A percentile compares a stretch with the other conserved stretches of the same genome.
These are phyloP conservation scores for Achaetomium macrosporum DNA, from an alignment of 2,329 filamentous ascomycete genomes.

Conservation along the genomic window DNA sequence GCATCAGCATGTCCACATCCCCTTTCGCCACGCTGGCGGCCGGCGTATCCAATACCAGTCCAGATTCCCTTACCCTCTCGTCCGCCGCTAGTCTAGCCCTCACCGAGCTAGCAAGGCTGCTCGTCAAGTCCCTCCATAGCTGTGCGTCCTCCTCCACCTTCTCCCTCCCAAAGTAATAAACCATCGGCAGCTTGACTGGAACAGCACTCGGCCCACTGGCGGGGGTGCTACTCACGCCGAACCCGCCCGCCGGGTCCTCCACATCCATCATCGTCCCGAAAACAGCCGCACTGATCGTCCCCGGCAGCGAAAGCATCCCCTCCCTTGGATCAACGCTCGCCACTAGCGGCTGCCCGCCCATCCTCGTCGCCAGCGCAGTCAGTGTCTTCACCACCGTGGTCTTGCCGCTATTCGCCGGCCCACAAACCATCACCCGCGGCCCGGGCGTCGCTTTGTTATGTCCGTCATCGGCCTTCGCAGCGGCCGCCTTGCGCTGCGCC, in stretches of 20 bases:
- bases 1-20: slow-evolving; percentile 70
- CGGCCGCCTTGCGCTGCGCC: slow-evolving; percentile 58
- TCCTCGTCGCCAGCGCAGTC: slow-evolving; percentile 71
- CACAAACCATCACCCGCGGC: slow-evolving; percentile 79
- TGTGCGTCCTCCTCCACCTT: slow-evolving; percentile 65
- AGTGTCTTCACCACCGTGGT: slow-evolving; percentile 73
- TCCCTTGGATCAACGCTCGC: slow-evolving; percentile 82
- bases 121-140: slow-evolving; percentile 68
- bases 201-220: slow-evolving; percentile 84
- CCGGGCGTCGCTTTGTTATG: slow-evolving; percentile 5
- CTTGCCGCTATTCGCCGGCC: slow-evolving; percentile 74
- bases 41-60: slow-evolving; percentile 81
- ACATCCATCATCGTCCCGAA: slow-evolving; percentile 85
- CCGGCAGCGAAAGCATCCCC: slow-evolving; percentile 69
- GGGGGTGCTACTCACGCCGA: slow-evolving; percentile 88
- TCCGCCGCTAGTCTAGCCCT: slow-evolving; percentile 75
- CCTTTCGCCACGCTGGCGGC: slow-evolving; percentile 42
- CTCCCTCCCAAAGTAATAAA: slow-evolving; percentile 78
- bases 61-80: slow-evolving; percentile 60
- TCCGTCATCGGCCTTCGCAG: slow-evolving; percentile 15
- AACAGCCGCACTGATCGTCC: slow-evolving; percentile 78
- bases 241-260: slow-evolving; percentile 69
- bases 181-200: slow-evolving; percentile 85
- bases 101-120: slow-evolving; percentile 71
- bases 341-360: slow-evolving; percentile 68